These are phyloP conservation scores for Chaetomium fimeti DNA, from an alignment of 495 filamentous ascomycete species.

Conservation along the genomic window DNA sequence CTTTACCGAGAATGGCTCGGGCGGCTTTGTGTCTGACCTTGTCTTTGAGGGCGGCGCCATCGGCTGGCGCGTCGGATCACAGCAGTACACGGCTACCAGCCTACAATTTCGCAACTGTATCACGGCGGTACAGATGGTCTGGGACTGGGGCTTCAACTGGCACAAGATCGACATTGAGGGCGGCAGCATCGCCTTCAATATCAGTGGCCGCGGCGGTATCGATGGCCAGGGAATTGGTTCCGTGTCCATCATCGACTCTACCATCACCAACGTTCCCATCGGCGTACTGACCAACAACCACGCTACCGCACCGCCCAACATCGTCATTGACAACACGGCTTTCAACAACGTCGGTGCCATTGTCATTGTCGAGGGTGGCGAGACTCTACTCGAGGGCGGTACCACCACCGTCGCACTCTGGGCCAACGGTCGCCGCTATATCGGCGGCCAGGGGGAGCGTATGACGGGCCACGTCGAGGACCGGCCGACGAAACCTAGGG, in stretches of 20 bases:
- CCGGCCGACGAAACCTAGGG: constrained; percentile 47
- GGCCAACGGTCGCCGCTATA: constrained; percentile 63
- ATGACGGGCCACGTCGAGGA: constrained; percentile 41
- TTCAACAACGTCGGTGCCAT: constrained; percentile 21
- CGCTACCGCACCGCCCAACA: constrained; percentile 32
- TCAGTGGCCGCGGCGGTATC: constrained; percentile 42
- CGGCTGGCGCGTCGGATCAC: constrained; percentile 72
- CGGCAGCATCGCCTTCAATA: constrained; percentile 28
- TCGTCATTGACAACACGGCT: constrained; percentile 48
- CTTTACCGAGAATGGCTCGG: constrained; percentile 88
- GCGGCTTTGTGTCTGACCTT: constrained; percentile 76
- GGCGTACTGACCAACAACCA: constrained; percentile 62
- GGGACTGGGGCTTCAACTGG: constrained; percentile 62
- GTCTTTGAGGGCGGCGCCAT: constrained; percentile 74
- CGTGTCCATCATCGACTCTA: constrained; percentile 68
- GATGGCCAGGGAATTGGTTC: constrained; percentile 62
- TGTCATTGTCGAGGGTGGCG: background rate
- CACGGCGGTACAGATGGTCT: constrained; percentile 79
- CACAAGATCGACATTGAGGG: constrained; percentile 29
- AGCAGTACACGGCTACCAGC: constrained; percentile 31
- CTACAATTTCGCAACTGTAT: constrained; percentile 74
- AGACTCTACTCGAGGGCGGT: background rate
- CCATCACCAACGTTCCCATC: constrained; percentile 58
- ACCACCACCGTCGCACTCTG: constrained; percentile 44
- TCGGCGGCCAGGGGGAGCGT: constrained; percentile 35